Evolutionary conservation across 192 early-diverging fungal genomes (phyloP).

Genomic region (Mortierella alpina): DNA sequence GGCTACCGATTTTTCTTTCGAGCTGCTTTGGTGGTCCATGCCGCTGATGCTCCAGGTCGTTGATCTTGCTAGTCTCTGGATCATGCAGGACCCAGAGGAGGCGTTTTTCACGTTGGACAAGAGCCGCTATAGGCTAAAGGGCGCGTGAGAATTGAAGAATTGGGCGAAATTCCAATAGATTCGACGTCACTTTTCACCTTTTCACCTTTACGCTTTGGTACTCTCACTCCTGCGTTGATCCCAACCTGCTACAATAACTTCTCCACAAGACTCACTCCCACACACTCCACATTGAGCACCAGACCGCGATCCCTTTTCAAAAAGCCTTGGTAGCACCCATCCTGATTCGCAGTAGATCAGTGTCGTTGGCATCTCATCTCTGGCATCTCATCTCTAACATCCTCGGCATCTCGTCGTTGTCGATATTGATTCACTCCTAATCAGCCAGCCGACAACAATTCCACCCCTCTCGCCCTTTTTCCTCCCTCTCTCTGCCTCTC

Average conservation of each 20-base stretch:
- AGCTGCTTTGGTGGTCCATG: slow-evolving; percentile 53
- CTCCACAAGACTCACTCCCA: too few species aligned
- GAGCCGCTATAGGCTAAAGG: slow-evolving; percentile 47
- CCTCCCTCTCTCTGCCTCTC: neutral
- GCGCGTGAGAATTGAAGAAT: slow-evolving; percentile 1
- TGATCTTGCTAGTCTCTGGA: slow-evolving; percentile 40
- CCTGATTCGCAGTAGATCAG: too few species aligned
- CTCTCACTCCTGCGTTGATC: too few species aligned
- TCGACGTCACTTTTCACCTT: neutral
- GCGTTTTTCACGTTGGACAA: slow-evolving; percentile 31
- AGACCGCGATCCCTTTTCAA: too few species aligned
- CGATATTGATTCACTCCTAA: neutral
- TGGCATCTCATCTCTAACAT: neutral
- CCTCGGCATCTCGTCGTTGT: neutral
- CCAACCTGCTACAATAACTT: too few species aligned
- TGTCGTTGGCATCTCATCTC: too few species aligned
- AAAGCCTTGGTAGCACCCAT: too few species aligned
- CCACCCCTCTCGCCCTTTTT: neutral
- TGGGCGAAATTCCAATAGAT: neutral
- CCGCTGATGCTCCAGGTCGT: slow-evolving; percentile 46
- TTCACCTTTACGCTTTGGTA: too few species aligned
- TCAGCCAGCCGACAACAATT: too few species aligned
- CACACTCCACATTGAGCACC: too few species aligned
- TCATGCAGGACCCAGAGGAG: slow-evolving; percentile 46
- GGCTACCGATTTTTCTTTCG: slow-evolving; percentile 32